Conservation (phyloP, 768 basidiomycete species). For the Russula griseocarnosa region DNA sequence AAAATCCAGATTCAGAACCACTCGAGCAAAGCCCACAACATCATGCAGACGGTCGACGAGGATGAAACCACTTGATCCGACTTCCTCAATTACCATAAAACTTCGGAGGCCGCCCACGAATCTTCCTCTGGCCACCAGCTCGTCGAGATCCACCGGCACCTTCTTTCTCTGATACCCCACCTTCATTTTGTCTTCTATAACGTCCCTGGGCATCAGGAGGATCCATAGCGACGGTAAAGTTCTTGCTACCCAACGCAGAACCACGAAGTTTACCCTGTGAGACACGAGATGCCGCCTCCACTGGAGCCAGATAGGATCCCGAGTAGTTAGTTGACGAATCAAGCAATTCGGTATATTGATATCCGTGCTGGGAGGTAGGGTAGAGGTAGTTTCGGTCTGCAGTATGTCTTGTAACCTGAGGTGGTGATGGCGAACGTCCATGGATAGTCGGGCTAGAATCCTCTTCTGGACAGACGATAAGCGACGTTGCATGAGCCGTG, state of each 20-base stretch:
- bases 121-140: conserved; percentile 15
- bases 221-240: conserved; percentile 4
- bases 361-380: conserved; percentile 13
- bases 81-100: conserved; percentile 15
- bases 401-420: conserved; percentile 11
- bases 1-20: neutral
- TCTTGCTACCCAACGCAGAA: conserved; percentile 5
- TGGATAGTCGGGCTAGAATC: conserved; percentile 33
- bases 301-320: neutral
- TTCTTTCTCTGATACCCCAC: conserved; percentile 13
- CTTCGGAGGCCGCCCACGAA: conserved; percentile 19
- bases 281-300: conserved; percentile 10
- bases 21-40: neutral
- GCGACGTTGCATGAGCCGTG: conserved; percentile 59
- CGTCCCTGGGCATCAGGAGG: conserved; percentile 15
- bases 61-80: neutral
- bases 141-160: conserved; percentile 1
- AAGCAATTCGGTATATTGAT: conserved; percentile 16
- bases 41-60: neutral
- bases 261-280: conserved; percentile 15
- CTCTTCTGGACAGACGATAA: conserved; percentile 67
- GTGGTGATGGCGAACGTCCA: conserved; percentile 26
- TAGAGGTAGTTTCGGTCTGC: conserved; percentile 13
- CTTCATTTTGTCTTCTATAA: conserved; percentile 19
- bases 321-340: conserved; percentile 18